Base-by-base conservation (phyloP, 306 rosid genomes). In the Cucumis melo region DNA sequence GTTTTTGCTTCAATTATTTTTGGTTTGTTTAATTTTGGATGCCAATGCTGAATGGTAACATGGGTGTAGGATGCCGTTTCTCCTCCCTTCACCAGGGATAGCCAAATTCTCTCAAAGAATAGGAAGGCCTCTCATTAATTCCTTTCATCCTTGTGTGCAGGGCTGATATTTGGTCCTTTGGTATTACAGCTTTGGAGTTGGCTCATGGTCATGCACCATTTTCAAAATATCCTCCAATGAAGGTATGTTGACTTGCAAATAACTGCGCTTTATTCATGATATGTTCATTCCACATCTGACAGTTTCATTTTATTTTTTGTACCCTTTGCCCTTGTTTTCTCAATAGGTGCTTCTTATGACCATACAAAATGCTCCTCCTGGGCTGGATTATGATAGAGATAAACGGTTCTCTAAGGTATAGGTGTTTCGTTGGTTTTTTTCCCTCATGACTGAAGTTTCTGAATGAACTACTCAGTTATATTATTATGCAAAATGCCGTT, bases 331-430 rank as follows among this genome's bases (percentile, higher is more conserved):
- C 51, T 51, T 61, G 54, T 75, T 80, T 74, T 67, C 44, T 77
- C 78, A 36, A 41, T 77, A 95, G 99, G 98, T 95, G 86, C 95
- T 95, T 77, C 85, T 95, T 41, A 95, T 95, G 99, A 95, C 99
- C 80, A 95, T 95, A 81, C 98, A 95, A 79, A 95, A 95, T 87
- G 99, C 99, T 24, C 99, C 99, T 85, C 99, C 99, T 5, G 99
- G 99, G 55, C 98, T 95, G 77, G 99, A 95, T 85, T 95, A 95
- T 68, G 99, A 95, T 78, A 94, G 99, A 60, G 99, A 95, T 80
- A 92, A 88, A 79, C 92, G 76, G 84, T 95, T 95, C 89, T 95
- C 99, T 42, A 95, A 95, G 99, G 99, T 95, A 95, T 78, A 80
- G 80, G 82, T 86, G 82, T 90, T 92, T 93, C 87, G 77, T 73